Base-by-base conservation (phyloP, 345 rosid species). In the Geranium rotundifolium region DNA sequence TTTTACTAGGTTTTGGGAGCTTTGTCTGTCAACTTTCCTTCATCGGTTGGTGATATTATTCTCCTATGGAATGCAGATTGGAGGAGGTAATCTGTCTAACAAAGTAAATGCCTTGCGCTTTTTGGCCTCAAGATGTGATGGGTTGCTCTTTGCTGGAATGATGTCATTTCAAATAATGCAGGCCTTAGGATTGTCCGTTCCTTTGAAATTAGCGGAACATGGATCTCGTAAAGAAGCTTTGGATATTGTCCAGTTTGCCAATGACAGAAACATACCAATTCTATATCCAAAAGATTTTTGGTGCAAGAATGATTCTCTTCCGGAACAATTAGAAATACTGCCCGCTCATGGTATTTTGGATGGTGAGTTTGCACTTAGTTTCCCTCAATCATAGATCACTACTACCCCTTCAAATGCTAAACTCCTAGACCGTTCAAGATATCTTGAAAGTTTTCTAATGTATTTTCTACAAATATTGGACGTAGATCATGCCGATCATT, bases 121-220 rank as follows among this genome's bases (percentile, higher is more conserved):
- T 66, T 80, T 86, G 74, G 82, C 81, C 71, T 81, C 92, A 57
- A 71, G 71, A 73, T 84, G 92, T 63, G 87, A 86, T 60, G 80
- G 75, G 58, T 64, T 86, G 72, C 54, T 86, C 66, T 81, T 86
- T 37, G 71, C 84, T 49, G 89, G 92, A 65, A 69, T 72, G 76
- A 78, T 86, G 81, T 67, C 89, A 58, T 79, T 83, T 68, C 89
- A 80, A 62, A 86, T 86, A 67, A 77, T 82, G 78, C 79, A 61
- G 62, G 87, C 80, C 18, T 73, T 83, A 56, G 81, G 82, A 59
- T 56, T 72, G 56, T 54, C 78, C 58, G 73, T 84, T 68, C 82
- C 82, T 63, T 63, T 76, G 63, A 69, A 69, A 73, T 63, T 80
- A 58, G 57, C 82, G 62, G 87, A 84, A 71, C 64, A 50, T 62